These are phyloP conservation scores for Termitomyces sp. DNA, from an alignment of 768 basidiomycete genomes.

Conservation along the genomic window DNA sequence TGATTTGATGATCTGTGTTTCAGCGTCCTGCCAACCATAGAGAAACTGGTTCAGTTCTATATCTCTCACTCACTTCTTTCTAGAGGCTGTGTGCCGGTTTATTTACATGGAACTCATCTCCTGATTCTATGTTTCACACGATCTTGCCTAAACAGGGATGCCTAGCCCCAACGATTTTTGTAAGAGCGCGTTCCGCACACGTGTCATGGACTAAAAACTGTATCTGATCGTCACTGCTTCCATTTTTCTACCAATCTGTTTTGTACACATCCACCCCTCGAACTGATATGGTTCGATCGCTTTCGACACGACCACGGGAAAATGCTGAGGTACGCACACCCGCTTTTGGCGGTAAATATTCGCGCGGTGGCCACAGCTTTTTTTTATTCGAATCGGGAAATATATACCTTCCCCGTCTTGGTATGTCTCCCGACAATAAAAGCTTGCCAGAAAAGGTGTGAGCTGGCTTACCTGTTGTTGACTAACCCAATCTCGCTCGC, in stretches of 20 bases:
- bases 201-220: constrained; percentile 6
- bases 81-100: constrained; percentile 13
- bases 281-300: constrained; percentile 7
- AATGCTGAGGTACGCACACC: constrained; percentile 4
- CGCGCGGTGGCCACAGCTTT: constrained; percentile 13
- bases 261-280: neutral
- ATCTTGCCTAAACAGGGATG: constrained; percentile 13
- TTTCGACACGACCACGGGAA: constrained; percentile 2
- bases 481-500: constrained; percentile 4
- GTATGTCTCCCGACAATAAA: constrained; percentile 13
- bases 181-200: neutral
- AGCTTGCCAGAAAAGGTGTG: constrained; percentile 14
- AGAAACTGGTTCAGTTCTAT: constrained; percentile 9
- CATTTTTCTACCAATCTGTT: constrained; percentile 2
- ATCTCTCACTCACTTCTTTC: constrained; percentile 1
- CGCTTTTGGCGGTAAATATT: constrained; percentile 7
- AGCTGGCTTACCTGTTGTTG: constrained; percentile 10
- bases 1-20: constrained; percentile 13
- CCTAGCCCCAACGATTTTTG: constrained; percentile 8
- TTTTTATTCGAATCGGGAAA: constrained; percentile 10
- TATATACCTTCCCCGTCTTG: constrained; percentile 8
- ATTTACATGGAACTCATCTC: constrained; percentile 7
- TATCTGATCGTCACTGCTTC: constrained; percentile 11
- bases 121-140: constrained; percentile 10
- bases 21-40: constrained; percentile 16